Percentiles rank a stretch among this genome's conserved stretches.
These are phyloP conservation scores for Lolium rigidum DNA, from an alignment of 176 grass and related monocot genomes.

Conservation along the genomic window DNA sequence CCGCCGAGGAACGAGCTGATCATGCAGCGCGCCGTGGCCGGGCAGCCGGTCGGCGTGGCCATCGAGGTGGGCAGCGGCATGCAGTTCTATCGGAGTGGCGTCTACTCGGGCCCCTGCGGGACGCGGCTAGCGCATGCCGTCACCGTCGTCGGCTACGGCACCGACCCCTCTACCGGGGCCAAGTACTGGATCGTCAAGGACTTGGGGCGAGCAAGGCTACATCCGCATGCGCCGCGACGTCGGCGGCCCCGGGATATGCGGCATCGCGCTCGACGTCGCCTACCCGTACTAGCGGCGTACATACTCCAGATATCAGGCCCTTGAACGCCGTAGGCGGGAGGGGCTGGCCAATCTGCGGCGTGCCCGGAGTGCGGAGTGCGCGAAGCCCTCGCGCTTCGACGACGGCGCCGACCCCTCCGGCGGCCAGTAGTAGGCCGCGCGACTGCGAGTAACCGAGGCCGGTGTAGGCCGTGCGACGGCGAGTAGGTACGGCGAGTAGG, in stretches of 20 bases:
- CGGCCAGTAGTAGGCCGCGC: too few relatives aligned
- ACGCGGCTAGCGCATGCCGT: constrained; percentile 49
- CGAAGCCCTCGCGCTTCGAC: too few relatives aligned
- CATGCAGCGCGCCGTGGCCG: constrained; percentile 36
- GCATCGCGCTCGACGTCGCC: constrained; percentile 45
- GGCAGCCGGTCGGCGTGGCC: constrained; percentile 51
- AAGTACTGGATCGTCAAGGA: constrained; percentile 53
- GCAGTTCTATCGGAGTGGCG: constrained; percentile 50
- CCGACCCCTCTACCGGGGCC: background rate
- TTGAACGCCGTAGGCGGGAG: too few relatives aligned
- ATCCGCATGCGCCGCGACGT: constrained; percentile 25
- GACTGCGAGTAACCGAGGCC: too few relatives aligned
- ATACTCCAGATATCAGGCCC: too few relatives aligned
- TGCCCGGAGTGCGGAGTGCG: too few relatives aligned
- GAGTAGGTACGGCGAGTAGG: too few relatives aligned
- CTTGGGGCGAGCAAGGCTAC: constrained; percentile 45
- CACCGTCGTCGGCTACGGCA: constrained; percentile 57
- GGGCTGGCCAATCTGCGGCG: too few relatives aligned
- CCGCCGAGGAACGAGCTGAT: background rate
- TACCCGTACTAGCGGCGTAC: constrained; percentile 13
- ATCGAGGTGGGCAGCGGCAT: constrained; percentile 46
- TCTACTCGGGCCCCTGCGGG: constrained; percentile 53
- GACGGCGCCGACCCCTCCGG: too few relatives aligned
- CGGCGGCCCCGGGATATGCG: constrained; percentile 1
- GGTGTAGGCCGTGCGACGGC: too few relatives aligned